phyloP scores from a whole-genome alignment of 495 filamentous ascomycete species.

The Pseudevernia furfuracea region DNA sequence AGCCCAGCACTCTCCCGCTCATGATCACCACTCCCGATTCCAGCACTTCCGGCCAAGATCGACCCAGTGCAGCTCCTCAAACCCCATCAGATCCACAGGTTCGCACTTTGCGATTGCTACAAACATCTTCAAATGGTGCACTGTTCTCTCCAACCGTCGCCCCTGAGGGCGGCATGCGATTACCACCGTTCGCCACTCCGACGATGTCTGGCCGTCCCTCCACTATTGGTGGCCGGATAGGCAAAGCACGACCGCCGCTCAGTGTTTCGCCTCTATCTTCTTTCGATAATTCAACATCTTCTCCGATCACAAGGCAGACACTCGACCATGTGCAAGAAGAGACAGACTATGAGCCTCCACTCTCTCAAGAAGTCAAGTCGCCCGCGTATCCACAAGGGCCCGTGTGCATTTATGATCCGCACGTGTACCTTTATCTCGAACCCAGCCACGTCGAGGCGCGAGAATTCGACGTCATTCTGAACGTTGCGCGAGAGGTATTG shows the following conservation, averaged over 20 bases:
- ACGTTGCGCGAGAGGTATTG: slow-evolving; percentile 87
- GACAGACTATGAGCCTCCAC: slow-evolving; percentile 60
- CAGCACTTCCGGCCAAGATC: slow-evolving; percentile 31
- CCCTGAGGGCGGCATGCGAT: slow-evolving; percentile 56
- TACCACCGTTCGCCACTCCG: slow-evolving; percentile 43
- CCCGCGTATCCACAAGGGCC: slow-evolving; percentile 91
- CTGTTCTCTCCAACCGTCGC: slow-evolving; percentile 51
- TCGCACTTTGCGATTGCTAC: slow-evolving; percentile 53
- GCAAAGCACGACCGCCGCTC: slow-evolving; percentile 29
- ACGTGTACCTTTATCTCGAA: slow-evolving; percentile 87
- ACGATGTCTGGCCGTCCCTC: slow-evolving; percentile 25
- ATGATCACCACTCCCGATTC: slow-evolving; percentile 59
- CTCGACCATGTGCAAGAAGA: slow-evolving; percentile 56
- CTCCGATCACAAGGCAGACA: slow-evolving; percentile 24
- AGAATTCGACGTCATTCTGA: slow-evolving; percentile 85
- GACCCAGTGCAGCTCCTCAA: slow-evolving; percentile 37
- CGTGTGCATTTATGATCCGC: slow-evolving; percentile 84
- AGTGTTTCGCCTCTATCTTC: slow-evolving; percentile 22
- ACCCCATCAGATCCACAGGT: slow-evolving; percentile 43
- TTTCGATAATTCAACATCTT: slow-evolving; percentile 20
- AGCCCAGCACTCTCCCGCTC: slow-evolving; percentile 69
- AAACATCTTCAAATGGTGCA: slow-evolving; percentile 59
- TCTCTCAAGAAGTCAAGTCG: slow-evolving; percentile 72
- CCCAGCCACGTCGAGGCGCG: slow-evolving; percentile 78
- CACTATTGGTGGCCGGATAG: slow-evolving; percentile 4